These are phyloP conservation scores for Alternaria sp. DNA, from an alignment of 2,329 filamentous ascomycete species.

Conservation along the genomic window DNA sequence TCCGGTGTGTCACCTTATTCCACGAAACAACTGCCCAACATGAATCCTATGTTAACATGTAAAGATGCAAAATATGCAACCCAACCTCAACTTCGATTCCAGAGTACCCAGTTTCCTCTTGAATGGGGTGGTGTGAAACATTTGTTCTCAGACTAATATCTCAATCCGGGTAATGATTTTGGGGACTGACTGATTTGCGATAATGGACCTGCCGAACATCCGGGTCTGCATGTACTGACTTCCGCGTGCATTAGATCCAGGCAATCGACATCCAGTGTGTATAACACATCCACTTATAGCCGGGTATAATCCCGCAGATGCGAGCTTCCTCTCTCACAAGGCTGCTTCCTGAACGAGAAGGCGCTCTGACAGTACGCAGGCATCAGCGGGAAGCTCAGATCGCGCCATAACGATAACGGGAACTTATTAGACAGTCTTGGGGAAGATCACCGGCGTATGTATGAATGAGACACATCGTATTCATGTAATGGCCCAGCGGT, in stretches of 20 bases:
- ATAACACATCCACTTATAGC: background rate
- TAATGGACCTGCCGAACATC: background rate
- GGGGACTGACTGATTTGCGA: background rate
- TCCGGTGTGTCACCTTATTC: background rate
- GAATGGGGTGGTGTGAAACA: background rate
- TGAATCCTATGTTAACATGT: background rate
- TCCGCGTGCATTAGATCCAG: background rate
- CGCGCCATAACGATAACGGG: background rate
- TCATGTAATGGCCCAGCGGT: background rate
- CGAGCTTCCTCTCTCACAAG: background rate
- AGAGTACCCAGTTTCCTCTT: fast-evolving
- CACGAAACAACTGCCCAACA: no score
- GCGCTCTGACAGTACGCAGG: background rate
- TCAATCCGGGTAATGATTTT: background rate
- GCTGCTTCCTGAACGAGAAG: background rate
- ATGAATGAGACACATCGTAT: background rate
- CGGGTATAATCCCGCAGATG: background rate
- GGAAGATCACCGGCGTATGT: background rate
- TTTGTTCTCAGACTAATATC: fast-evolving
- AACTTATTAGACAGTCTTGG: fast-evolving
- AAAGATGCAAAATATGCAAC: background rate
- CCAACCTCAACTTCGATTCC: background rate
- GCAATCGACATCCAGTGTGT: no score
- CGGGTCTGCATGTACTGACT: background rate
- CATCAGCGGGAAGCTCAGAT: background rate